phyloP scores from a whole-genome alignment of 371 early-diverging fungal species.

The Lichtheimia ramosa region DNA sequence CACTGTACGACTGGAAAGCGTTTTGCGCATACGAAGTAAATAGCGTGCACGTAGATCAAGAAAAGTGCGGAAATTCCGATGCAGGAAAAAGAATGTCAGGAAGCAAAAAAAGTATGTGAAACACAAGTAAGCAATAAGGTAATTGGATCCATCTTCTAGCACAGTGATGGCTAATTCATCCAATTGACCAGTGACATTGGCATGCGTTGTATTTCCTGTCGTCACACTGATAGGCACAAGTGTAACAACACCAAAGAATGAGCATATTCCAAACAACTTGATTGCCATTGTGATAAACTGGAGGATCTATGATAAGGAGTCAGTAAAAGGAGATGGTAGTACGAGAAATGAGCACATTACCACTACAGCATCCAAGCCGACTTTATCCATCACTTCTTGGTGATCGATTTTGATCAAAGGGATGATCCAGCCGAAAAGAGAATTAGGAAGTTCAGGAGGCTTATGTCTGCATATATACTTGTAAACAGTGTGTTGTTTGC shows the following conservation, averaged over 20 bases:
- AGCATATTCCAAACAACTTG: conserved; percentile 43
- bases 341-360: conserved; percentile 19
- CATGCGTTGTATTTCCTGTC: conserved; percentile 15
- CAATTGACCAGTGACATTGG: conserved; percentile 9
- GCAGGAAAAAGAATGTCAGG: conserved; percentile 48
- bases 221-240: conserved; percentile 41
- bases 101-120: conserved; percentile 59
- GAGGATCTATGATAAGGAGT: conserved; percentile 30
- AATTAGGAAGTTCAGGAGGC: conserved; percentile 51
- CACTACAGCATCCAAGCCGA: conserved; percentile 71
- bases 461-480: conserved; percentile 34
- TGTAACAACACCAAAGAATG: conserved; percentile 33
- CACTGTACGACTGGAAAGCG: conserved; percentile 48
- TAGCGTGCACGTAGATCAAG: conserved; percentile 47
- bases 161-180: conserved; percentile 34
- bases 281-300: conserved; percentile 46
- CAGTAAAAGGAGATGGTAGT: neutral
- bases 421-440: conserved; percentile 65
- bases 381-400: conserved; percentile 53
- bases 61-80: conserved; percentile 49
- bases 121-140: conserved; percentile 53
- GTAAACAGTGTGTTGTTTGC: neutral
- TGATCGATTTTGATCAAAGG: conserved; percentile 52
- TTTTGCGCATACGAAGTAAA: conserved; percentile 37
- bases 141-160: conserved; percentile 23